phyloP scores from a whole-genome alignment of 2,329 filamentous ascomycete genomes.

The Penicillium sp. region DNA sequence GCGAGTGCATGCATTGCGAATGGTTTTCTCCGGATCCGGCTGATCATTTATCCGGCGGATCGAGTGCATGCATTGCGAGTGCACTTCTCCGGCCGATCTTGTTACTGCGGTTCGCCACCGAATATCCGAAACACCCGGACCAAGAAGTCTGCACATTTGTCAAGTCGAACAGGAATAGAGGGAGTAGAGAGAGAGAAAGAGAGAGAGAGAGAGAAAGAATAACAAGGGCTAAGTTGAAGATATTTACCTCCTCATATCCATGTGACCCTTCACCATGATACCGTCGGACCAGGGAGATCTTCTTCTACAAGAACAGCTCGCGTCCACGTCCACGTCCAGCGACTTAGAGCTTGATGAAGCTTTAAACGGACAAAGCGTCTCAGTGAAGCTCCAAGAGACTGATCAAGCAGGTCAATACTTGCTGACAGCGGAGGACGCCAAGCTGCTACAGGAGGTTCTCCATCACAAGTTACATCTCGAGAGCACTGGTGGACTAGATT shows the following conservation, averaged over 20 bases:
- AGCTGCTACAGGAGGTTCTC: slow-evolving; percentile 48
- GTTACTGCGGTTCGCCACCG: background rate
- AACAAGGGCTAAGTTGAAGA: background rate
- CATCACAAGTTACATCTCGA: slow-evolving; percentile 42
- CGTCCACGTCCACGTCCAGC: background rate
- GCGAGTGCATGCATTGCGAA: too few species aligned
- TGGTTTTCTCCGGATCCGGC: too few species aligned
- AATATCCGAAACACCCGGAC: background rate
- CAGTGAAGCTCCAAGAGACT: slow-evolving; percentile 49
- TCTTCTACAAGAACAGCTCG: background rate
- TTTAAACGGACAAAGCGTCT: slow-evolving; percentile 30
- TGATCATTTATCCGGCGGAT: too few species aligned
- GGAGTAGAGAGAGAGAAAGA: background rate
- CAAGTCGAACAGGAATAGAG: background rate
- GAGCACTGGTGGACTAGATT: slow-evolving; percentile 26
- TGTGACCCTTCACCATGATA: background rate
- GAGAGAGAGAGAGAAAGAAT: background rate
- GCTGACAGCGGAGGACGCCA: slow-evolving; percentile 51
- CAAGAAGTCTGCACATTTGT: background rate
- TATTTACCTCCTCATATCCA: background rate
- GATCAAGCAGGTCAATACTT: slow-evolving; percentile 48
- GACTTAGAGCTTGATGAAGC: background rate
- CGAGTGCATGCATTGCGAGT: too few species aligned
- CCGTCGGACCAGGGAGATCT: background rate
- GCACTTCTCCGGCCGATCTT: too few species aligned